These are phyloP conservation scores for Lumnitzera littorea DNA, from an alignment of 345 rosid genomes.

Conservation along the genomic window DNA sequence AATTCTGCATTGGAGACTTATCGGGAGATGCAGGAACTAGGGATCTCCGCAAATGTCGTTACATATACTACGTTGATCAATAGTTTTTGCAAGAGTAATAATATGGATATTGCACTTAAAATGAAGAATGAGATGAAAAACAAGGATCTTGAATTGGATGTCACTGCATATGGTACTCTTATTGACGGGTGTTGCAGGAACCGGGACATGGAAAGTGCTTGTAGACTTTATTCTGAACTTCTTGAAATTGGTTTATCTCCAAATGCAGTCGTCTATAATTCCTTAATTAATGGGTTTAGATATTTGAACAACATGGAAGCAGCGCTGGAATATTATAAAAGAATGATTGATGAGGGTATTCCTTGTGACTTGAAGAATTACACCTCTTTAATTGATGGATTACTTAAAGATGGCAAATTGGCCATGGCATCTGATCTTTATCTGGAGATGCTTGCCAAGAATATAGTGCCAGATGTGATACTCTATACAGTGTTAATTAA, in stretches of 20 bases:
- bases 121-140: conserved; percentile 47
- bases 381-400: conserved; percentile 66
- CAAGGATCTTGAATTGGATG: conserved; percentile 43
- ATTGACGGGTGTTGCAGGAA: conserved; percentile 57
- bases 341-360: conserved; percentile 54
- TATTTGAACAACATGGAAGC: conserved; percentile 53
- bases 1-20: conserved; percentile 40
- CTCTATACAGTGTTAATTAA: conserved; percentile 43
- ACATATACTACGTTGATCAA: conserved; percentile 63
- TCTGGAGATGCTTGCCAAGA: conserved; percentile 53
- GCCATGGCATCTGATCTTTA: conserved; percentile 51
- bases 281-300: conserved; percentile 65
- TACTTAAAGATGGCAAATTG: conserved; percentile 53
- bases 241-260: conserved; percentile 56
- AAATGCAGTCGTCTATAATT: conserved; percentile 38
- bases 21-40: conserved; percentile 48
- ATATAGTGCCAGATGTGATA: conserved; percentile 48
- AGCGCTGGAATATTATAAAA: conserved; percentile 46
- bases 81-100: conserved; percentile 46
- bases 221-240: conserved; percentile 48
- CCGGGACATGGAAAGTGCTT: conserved; percentile 46
- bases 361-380: conserved; percentile 47
- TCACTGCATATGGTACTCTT: conserved; percentile 44
- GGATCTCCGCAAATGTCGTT: conserved; percentile 49
- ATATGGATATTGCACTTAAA: conserved; percentile 43